phyloP scores from a whole-genome alignment of 768 basidiomycete genomes.

The Boletus tylopilopsis region DNA sequence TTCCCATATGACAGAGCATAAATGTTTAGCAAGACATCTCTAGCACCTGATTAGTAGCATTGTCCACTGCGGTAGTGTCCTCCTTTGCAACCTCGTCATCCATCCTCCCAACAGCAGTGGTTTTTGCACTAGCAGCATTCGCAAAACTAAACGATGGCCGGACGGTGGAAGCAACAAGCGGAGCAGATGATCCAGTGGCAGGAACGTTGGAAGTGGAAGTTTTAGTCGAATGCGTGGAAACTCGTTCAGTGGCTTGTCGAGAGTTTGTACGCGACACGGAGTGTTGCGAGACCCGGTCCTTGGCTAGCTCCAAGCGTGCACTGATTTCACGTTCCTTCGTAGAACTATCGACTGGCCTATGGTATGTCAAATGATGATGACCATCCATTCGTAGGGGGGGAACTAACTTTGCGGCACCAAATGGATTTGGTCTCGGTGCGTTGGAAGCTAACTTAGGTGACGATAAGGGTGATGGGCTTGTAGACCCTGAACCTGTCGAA shows the following conservation, averaged over 20 bases:
- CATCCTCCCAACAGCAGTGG: slow-evolving; percentile 10
- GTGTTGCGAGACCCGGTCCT: slow-evolving; percentile 33
- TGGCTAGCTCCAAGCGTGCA: slow-evolving; percentile 50
- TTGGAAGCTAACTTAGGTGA: slow-evolving; percentile 68
- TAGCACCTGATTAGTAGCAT: slow-evolving; percentile 12
- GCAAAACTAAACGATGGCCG: slow-evolving; percentile 81
- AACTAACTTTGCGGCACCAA: slow-evolving; percentile 78
- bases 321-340: slow-evolving; percentile 71
- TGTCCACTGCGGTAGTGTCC: slow-evolving; percentile 4
- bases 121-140: slow-evolving; percentile 53
- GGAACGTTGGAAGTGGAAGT: slow-evolving; percentile 17
- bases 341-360: slow-evolving; percentile 81
- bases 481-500: slow-evolving; percentile 57
- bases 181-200: slow-evolving; percentile 22
- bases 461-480: slow-evolving; percentile 69
- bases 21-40: slow-evolving; percentile 18
- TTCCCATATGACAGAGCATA: slow-evolving; percentile 15
- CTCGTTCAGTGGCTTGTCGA: slow-evolving; percentile 46
- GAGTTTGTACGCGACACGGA: slow-evolving; percentile 50
- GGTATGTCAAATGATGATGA: slow-evolving; percentile 6
- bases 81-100: slow-evolving; percentile 15
- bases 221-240: slow-evolving; percentile 25
- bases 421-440: slow-evolving; percentile 64
- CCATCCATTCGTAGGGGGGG: neutral
- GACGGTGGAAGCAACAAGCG: slow-evolving; percentile 43